Evolutionary conservation across 208 protist species (phyloP).

Genomic region (Leishmania arabica): DNA sequence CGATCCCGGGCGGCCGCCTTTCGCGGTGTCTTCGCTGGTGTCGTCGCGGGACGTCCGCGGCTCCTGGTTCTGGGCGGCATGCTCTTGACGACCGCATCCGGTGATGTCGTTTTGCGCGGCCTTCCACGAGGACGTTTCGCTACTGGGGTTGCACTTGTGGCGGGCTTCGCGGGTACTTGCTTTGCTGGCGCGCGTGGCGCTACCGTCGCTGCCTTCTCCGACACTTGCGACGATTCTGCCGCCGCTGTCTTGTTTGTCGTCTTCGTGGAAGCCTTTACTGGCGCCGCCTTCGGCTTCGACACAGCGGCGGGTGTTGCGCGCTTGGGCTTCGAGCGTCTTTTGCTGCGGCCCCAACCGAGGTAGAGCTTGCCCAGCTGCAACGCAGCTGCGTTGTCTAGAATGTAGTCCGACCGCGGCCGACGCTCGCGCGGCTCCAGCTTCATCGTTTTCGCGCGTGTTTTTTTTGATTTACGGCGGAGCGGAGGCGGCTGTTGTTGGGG

Average conservation of each 20-base stretch:
- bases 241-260: background rate
- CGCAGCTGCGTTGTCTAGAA: slow-evolving; percentile 40
- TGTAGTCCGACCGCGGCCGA: slow-evolving; percentile 27
- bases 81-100: background rate
- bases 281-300: background rate
- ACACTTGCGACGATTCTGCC: background rate
- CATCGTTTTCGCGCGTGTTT: slow-evolving; percentile 15
- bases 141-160: too few relatives aligned
- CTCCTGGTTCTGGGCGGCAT: background rate
- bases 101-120: background rate
- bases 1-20: background rate
- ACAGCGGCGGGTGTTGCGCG: background rate
- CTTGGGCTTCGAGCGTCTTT: background rate
- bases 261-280: background rate
- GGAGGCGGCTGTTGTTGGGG: background rate
- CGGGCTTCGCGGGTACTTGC: background rate
- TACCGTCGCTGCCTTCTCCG: background rate
- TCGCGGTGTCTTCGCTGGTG: background rate
- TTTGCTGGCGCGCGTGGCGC: slow-evolving; percentile 9
- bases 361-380: slow-evolving; percentile 38
- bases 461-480: background rate
- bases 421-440: slow-evolving; percentile 41
- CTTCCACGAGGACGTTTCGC: background rate
- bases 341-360: slow-evolving; percentile 29
- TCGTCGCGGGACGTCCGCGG: background rate